phyloP scores from a whole-genome alignment of 202 grass and related monocot genomes.

The Schoenoplectus tabernaemontani region DNA sequence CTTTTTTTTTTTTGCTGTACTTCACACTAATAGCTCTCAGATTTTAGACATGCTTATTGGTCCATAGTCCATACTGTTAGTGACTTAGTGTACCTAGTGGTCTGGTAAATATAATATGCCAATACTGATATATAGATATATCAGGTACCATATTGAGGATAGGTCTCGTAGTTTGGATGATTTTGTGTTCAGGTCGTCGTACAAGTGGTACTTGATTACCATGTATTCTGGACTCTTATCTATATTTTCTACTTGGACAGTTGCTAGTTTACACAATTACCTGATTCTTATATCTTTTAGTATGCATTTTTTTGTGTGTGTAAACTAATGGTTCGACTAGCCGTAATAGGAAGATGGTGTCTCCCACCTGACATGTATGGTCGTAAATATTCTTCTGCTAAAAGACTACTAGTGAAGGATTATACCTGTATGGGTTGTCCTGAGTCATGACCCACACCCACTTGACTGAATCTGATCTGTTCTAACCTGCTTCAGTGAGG shows the following conservation, averaged over 20 bases:
- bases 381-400: too few relatives aligned
- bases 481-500: not conserved
- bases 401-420: not conserved
- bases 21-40: not conserved
- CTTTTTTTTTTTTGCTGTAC: too few relatives aligned
- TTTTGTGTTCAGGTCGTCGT: not conserved
- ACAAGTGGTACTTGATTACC: not conserved
- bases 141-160: not conserved
- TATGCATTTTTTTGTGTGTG: too few relatives aligned
- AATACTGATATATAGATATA: not conserved
- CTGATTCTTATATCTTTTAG: not conserved
- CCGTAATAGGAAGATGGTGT: too few relatives aligned
- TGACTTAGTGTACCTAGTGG: not conserved
- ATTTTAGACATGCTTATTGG: not conserved
- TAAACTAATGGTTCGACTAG: conserved; percentile 7
- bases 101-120: not conserved
- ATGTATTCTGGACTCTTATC: not conserved
- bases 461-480: not conserved
- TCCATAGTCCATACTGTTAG: not conserved
- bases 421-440: not conserved
- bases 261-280: not conserved
- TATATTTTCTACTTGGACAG: not conserved
- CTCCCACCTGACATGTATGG: too few relatives aligned
- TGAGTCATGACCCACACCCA: not conserved
- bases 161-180: not conserved